phyloP scores from a whole-genome alignment of 192 early-diverging fungal species.

The Podila epigama region DNA sequence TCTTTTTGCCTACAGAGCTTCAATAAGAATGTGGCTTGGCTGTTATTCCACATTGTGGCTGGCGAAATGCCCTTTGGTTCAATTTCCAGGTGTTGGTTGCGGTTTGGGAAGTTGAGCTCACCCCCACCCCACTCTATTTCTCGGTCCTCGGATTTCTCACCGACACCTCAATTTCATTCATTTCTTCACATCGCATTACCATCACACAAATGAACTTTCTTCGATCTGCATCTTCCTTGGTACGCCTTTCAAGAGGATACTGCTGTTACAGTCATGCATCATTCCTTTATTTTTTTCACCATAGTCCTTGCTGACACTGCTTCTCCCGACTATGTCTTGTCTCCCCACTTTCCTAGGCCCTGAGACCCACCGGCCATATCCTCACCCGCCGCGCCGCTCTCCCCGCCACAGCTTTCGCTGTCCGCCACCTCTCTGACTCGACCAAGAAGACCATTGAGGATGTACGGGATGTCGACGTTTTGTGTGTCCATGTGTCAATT shows the following conservation, averaged over 20 bases:
- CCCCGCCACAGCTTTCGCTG: slow-evolving; percentile 38
- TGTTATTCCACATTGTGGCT: slow-evolving; percentile 1
- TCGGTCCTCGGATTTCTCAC: background rate
- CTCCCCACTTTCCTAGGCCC: slow-evolving; percentile 1
- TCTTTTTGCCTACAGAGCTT: background rate
- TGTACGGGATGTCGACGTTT: slow-evolving; percentile 14
- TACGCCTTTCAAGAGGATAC: background rate
- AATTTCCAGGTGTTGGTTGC: too few species aligned
- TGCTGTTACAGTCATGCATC: background rate
- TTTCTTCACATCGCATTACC: background rate
- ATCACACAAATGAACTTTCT: slow-evolving; percentile 7
- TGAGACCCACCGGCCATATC: slow-evolving; percentile 36
- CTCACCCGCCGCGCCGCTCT: slow-evolving; percentile 39
- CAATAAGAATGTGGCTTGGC: slow-evolving; percentile 5
- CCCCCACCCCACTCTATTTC: too few species aligned
- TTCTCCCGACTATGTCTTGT: background rate
- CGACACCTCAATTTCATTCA: background rate
- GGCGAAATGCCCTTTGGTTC: too few species aligned
- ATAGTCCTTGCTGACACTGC: background rate
- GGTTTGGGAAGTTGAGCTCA: too few species aligned
- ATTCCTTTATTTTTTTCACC: background rate
- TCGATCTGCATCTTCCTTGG: slow-evolving; percentile 15
- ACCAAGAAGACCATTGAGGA: slow-evolving; percentile 53
- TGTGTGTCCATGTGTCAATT: background rate
- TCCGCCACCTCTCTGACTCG: slow-evolving; percentile 45